phyloP scores from a whole-genome alignment of 2,329 filamentous ascomycete genomes.

The Fusarium verticillioides region DNA sequence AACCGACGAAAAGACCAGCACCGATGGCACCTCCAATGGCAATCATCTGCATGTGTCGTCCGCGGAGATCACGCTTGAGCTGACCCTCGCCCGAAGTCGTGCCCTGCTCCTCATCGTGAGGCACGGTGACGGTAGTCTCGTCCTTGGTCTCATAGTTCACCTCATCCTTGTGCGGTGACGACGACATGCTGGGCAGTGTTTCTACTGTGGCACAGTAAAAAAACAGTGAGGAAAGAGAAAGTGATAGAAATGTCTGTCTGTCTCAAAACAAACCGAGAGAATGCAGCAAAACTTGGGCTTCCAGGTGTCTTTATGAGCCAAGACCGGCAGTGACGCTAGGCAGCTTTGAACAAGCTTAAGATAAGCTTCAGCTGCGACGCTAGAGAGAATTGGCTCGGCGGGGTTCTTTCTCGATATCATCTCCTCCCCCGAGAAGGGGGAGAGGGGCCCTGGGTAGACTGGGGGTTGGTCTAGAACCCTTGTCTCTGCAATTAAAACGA shows the following conservation, averaged over 20 bases:
- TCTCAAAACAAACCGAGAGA: neutral
- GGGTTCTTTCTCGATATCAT: slow-evolving; percentile 22
- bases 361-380: slow-evolving; percentile 18
- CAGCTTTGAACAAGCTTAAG: slow-evolving; percentile 25
- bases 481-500: neutral
- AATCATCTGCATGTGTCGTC: slow-evolving; percentile 95
- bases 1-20: slow-evolving; percentile 88
- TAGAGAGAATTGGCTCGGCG: neutral
- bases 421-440: slow-evolving; percentile 13
- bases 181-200: slow-evolving; percentile 10
- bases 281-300: neutral
- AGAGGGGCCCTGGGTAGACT: neutral
- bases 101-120: slow-evolving; percentile 31
- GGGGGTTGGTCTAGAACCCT: slow-evolving; percentile 17
- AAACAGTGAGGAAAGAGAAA: neutral
- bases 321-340: neutral
- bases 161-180: slow-evolving; percentile 19
- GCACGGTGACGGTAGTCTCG: slow-evolving; percentile 9
- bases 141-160: slow-evolving; percentile 28
- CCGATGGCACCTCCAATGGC: slow-evolving; percentile 74
- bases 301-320: slow-evolving; percentile 16
- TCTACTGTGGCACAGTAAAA: neutral
- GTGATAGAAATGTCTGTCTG: neutral
- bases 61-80: slow-evolving; percentile 73
- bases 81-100: slow-evolving; percentile 14